These are phyloP conservation scores for Pulveroboletus ravenelii DNA, from an alignment of 768 basidiomycete species.

Conservation along the genomic window DNA sequence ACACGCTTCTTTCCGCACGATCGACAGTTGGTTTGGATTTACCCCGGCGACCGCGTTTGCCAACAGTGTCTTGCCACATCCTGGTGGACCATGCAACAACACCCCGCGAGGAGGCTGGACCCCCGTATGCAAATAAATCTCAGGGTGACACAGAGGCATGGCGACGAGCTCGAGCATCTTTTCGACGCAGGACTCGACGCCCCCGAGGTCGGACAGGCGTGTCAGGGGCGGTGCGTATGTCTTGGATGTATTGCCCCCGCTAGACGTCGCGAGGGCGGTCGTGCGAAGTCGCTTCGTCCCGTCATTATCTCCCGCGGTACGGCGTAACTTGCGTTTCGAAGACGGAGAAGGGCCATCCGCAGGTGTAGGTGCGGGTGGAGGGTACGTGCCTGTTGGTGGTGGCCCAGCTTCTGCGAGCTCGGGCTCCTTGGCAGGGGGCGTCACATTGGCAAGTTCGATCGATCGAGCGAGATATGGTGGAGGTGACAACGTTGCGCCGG, in stretches of 20 bases:
- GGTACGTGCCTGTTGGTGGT: constrained; percentile 10
- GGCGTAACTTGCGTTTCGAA: constrained; percentile 63
- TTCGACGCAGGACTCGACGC: constrained; percentile 79
- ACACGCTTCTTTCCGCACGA: not conserved
- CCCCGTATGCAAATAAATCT: constrained; percentile 91
- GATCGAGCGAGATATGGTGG: not conserved
- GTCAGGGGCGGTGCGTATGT: constrained; percentile 65
- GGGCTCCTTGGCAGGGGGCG: constrained; percentile 15
- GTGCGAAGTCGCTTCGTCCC: constrained; percentile 54
- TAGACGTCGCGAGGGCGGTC: constrained; percentile 15
- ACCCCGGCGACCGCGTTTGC: constrained; percentile 96
- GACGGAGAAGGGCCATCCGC: constrained; percentile 17
- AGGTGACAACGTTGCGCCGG: not conserved
- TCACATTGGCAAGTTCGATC: constrained; percentile 27
- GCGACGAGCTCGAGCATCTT: constrained; percentile 96
- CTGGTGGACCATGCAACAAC: constrained; percentile 90
- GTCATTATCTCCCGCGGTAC: constrained; percentile 40
- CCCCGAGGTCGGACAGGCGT: constrained; percentile 82
- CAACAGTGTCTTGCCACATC: constrained; percentile 93
- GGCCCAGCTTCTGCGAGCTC: constrained; percentile 3
- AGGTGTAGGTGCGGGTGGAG: not conserved
- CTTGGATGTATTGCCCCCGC: constrained; percentile 21
- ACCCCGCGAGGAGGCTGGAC: constrained; percentile 91
- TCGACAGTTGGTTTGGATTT: constrained; percentile 23
- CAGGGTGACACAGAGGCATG: constrained; percentile 92